Evolutionary conservation across 1,284 basidiomycete species (phyloP), one percentile per base, ranked within the genome.

Genomic region (Blastosporella zonata): DNA sequence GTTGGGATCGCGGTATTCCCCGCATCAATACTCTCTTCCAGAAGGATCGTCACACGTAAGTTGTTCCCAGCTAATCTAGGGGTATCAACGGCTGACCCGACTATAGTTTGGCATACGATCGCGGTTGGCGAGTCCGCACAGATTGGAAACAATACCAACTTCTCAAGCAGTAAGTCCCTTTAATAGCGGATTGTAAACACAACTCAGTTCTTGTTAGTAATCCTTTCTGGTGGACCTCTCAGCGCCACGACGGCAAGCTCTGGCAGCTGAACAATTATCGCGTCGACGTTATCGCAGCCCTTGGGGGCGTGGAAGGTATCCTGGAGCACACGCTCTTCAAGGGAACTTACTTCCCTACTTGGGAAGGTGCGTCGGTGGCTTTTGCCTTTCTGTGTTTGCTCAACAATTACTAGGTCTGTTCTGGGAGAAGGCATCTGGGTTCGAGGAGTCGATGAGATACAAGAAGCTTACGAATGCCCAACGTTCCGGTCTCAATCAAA

Each of bases 181-280:
- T 38, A 35, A 52, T 17, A 13, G 29, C 17, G 33, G 8, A 21
- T 15, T 18, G 4, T 34, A 38, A 45, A 20, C 17, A 13, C 5
- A 20, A 43, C 33, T 46, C 45, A 25, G 8, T 6, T 20, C 1
- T 50, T 18, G 23, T 45, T 46, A 90, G 87, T 63, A 95, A 97
- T 65, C 94, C 94, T 0, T 97, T 97, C 82, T 93, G 90, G 84
- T 99, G 97, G 96, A 99, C 96, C 8, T 94, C 91, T 18, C 93
- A 97, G 66, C 83, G 96, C 10, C 97, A 99, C 62, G 97, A 99
- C 60, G 96, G 97, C 50, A 97, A 98, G 69, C 75, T 99, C 3
- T 98, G 96, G 93, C 92, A 97, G 60, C 74, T 99, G 51, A 98
- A 98, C 74, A 94, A 95, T 68, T 99, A 98, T 71, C 92, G 96